Percentiles rank a stretch among this genome's conserved stretches.
Evolutionary conservation across 345 rosid genomes (phyloP).

Genomic region (Firmiana major): DNA sequence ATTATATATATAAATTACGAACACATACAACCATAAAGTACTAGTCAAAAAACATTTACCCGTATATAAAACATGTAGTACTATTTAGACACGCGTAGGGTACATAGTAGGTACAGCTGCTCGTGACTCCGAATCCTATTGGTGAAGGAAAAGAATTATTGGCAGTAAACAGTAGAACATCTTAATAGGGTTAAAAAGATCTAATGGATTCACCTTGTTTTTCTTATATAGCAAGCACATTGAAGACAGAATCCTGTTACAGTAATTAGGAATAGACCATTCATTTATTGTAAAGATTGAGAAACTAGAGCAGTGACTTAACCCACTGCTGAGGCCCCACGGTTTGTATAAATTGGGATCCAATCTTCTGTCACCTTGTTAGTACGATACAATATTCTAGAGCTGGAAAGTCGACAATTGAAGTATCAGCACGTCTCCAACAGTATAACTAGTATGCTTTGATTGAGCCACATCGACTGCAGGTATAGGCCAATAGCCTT

Average conservation of each 20-base stretch:
- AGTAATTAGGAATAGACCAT: neutral
- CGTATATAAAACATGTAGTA: too few relatives aligned
- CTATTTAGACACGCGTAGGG: too few relatives aligned
- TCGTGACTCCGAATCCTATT: neutral
- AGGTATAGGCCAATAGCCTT: neutral
- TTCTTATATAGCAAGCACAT: neutral
- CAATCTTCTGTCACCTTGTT: neutral
- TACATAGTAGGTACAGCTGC: too few relatives aligned
- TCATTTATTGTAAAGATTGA: neutral
- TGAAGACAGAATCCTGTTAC: too few relatives aligned
- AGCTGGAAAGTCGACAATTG: neutral
- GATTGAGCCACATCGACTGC: neutral
- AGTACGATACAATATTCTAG: slow-evolving; percentile 5
- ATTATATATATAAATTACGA: too few relatives aligned
- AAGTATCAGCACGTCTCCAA: neutral
- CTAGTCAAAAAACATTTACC: too few relatives aligned
- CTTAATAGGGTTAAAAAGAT: neutral
- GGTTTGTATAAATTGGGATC: too few relatives aligned
- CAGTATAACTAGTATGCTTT: neutral
- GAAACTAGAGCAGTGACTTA: too few relatives aligned
- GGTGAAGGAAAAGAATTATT: neutral
- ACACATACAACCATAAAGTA: too few relatives aligned
- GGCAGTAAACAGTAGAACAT: neutral
- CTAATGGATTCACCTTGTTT: neutral
- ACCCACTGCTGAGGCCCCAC: too few relatives aligned